Evolutionary conservation across 2,329 filamentous ascomycete genomes (phyloP).

Genomic region (Chrysosporium keratinophilum): DNA sequence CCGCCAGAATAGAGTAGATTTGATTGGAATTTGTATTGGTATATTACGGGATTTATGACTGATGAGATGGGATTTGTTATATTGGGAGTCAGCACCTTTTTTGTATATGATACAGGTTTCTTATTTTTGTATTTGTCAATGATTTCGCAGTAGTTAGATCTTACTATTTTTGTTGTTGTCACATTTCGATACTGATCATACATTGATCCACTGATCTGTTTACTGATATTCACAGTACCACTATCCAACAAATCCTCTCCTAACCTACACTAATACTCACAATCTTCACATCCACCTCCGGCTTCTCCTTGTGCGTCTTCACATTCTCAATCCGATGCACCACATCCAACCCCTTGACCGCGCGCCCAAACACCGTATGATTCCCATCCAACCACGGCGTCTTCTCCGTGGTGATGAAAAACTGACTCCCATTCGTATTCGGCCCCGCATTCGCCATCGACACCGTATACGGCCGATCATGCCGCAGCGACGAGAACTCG

Average conservation of each 20-base stretch:
- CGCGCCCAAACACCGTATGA: constrained; percentile 90
- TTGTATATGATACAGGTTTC: not conserved
- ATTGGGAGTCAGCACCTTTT: not conserved
- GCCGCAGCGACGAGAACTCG: constrained; percentile 80
- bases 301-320: constrained; percentile 81
- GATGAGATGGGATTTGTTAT: not conserved
- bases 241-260: not conserved
- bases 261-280: constrained; percentile 56
- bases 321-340: constrained; percentile 92
- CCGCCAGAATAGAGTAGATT: constrained; percentile 23
- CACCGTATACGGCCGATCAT: constrained; percentile 92
- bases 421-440: constrained; percentile 91
- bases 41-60: not conserved
- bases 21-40: not conserved
- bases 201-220: no score
- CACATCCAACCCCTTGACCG: constrained; percentile 82
- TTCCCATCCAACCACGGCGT: constrained; percentile 93
- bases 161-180: no score
- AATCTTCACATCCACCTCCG: constrained; percentile 94
- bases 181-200: no score
- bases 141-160: no score
- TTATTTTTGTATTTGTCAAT: not conserved
- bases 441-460: constrained; percentile 97
- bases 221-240: no score
- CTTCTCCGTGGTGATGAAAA: constrained; percentile 97